Evolutionary conservation across 2,329 filamentous ascomycete species (phyloP).

Genomic region (Thelonectria discophora): DNA sequence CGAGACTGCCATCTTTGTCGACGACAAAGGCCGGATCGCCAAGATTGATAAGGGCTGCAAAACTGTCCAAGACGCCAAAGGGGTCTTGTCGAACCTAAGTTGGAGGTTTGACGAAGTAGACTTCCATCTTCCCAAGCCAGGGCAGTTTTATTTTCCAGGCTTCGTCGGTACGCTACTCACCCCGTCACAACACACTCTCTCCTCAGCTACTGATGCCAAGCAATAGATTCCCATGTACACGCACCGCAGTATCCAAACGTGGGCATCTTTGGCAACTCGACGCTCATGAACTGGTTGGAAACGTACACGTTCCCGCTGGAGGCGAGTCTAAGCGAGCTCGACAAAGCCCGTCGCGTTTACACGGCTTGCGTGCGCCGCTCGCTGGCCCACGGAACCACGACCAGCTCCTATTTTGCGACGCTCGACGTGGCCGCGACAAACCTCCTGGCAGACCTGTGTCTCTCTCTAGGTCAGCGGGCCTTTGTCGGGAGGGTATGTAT

Average conservation of each 20-base stretch:
- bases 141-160: slow-evolving; percentile 84
- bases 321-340: slow-evolving; percentile 71
- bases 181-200: not conserved
- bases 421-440: slow-evolving; percentile 90
- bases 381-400: slow-evolving; percentile 90
- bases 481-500: slow-evolving; percentile 96
- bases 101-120: slow-evolving; percentile 55
- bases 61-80: slow-evolving; percentile 42
- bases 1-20: slow-evolving; percentile 61
- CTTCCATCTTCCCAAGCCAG: slow-evolving; percentile 50
- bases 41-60: slow-evolving; percentile 53
- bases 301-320: slow-evolving; percentile 97
- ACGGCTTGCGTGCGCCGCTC: slow-evolving; percentile 80
- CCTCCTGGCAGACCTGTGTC: slow-evolving; percentile 84
- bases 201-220: slow-evolving; percentile 21
- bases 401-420: slow-evolving; percentile 94
- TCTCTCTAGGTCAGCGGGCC: slow-evolving; percentile 82
- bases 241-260: slow-evolving; percentile 94
- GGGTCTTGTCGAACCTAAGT: slow-evolving; percentile 52
- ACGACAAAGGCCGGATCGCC: slow-evolving; percentile 59
- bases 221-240: slow-evolving; percentile 89
- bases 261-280: slow-evolving; percentile 92
- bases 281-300: slow-evolving; percentile 91
- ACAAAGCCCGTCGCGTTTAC: slow-evolving; percentile 77
- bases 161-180: slow-evolving; percentile 72